These are phyloP conservation scores for Tephrocybe rancida DNA, from an alignment of 768 basidiomycete species.

Conservation along the genomic window DNA sequence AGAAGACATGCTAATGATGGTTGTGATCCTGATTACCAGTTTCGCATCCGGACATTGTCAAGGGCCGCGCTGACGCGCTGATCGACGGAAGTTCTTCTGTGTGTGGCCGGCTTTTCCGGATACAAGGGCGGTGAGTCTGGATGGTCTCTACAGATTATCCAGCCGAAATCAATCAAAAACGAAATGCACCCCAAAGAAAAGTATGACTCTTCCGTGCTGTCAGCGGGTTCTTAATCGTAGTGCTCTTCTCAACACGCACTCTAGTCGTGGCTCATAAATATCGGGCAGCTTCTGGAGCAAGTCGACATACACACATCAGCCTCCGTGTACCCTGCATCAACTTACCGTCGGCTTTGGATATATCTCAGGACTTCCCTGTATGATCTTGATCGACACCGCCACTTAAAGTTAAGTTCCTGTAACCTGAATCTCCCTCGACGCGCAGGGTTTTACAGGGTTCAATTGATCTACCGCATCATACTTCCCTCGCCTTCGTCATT, in stretches of 20 bases:
- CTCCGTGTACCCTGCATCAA: conserved; percentile 8
- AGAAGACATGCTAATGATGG: neutral
- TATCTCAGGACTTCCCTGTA: neutral
- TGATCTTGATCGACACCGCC: conserved; percentile 23
- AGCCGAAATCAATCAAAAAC: conserved; percentile 5
- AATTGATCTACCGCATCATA: conserved; percentile 8
- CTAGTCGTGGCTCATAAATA: neutral
- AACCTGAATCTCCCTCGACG: conserved; percentile 8
- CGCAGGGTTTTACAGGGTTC: conserved; percentile 18
- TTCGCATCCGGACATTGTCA: neutral
- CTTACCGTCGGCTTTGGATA: conserved; percentile 16
- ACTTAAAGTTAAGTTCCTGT: conserved; percentile 9
- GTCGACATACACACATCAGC: neutral
- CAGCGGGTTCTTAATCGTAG: neutral
- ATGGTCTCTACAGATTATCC: conserved; percentile 1
- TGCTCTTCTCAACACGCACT: neutral
- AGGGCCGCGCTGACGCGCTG: neutral
- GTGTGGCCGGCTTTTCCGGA: conserved; percentile 7
- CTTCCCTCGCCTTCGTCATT: neutral
- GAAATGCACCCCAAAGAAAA: neutral
- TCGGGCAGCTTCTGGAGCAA: neutral
- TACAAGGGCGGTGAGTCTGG: neutral
- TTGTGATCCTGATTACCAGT: neutral
- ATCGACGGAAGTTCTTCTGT: neutral
- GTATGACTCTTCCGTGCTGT: neutral